Conservation (phyloP, 1,139 yeast genomes). For the Taphrina pruni region DNA sequence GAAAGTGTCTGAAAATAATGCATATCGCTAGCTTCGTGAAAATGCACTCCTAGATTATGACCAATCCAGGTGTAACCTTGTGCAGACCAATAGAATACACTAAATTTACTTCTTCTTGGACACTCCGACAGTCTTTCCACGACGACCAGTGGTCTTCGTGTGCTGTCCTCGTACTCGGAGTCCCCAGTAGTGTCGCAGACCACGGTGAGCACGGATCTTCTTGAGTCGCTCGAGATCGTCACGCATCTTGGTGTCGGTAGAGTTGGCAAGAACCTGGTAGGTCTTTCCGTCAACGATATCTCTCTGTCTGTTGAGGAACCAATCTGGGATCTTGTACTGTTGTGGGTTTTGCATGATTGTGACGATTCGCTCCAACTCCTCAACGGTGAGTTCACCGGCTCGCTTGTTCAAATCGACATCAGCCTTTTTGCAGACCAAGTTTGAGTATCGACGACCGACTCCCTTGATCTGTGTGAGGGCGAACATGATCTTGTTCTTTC, state of each 20-base stretch:
- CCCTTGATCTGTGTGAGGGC: constrained; percentile 98
- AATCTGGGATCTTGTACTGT: constrained; percentile 98
- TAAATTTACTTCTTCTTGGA: constrained; percentile 52
- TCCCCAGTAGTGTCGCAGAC: constrained; percentile 99
- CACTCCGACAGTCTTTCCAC: constrained; percentile 63
- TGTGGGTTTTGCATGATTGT: constrained; percentile 99
- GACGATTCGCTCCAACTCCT: constrained; percentile 99
- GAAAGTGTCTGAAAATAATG: constrained; percentile 10
- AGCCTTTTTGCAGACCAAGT: constrained; percentile 99
- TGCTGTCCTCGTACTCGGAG: constrained; percentile 69
- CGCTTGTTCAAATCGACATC: constrained; percentile 98
- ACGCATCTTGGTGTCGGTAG: constrained; percentile 98
- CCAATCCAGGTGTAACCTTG: constrained; percentile 11
- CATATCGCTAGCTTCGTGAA: constrained; percentile 23
- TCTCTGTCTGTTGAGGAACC: constrained; percentile 99
- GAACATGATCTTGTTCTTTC: constrained; percentile 99
- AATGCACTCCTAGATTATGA: constrained; percentile 16
- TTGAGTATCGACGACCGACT: constrained; percentile 99
- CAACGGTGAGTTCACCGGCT: constrained; percentile 99
- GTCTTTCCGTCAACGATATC: constrained; percentile 99
- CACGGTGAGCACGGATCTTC: constrained; percentile 99
- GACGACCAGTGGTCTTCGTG: constrained; percentile 99
- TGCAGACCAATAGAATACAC: constrained; percentile 22
- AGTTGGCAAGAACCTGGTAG: constrained; percentile 98
- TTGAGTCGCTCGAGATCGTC: constrained; percentile 99